Percentiles rank a stretch among this genome's conserved stretches.
Conservation (phyloP, 805 yeast genomes). For the Kuraishia ogatae region DNA sequence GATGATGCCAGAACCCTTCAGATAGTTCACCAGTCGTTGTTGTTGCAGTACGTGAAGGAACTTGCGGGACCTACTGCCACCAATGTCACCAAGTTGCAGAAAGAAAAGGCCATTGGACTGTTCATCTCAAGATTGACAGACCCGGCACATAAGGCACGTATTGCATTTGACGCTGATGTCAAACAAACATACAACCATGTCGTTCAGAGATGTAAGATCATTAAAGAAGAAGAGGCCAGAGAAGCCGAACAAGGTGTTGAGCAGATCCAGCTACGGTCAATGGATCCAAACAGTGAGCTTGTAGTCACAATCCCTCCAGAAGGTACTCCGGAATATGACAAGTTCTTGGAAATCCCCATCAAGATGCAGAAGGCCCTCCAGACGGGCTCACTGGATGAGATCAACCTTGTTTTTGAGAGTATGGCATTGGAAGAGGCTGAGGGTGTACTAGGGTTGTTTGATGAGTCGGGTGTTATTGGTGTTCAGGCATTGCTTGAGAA, state of each 20-base stretch:
- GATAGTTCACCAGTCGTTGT: conserved; percentile 70
- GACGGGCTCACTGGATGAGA: conserved; percentile 63
- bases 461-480: conserved; percentile 77
- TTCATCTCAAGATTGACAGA: conserved; percentile 59
- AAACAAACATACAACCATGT: conserved; percentile 70
- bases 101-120: conserved; percentile 40
- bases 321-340: conserved; percentile 40
- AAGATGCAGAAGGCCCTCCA: conserved; percentile 70
- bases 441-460: conserved; percentile 58
- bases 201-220: conserved; percentile 59
- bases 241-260: conserved; percentile 55
- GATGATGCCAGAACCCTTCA: conserved; percentile 46
- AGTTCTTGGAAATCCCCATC: conserved; percentile 49
- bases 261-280: conserved; percentile 77
- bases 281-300: conserved; percentile 76
- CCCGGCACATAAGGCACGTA: conserved; percentile 48
- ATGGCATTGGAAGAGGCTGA: conserved; percentile 79
- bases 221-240: conserved; percentile 30
- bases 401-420: conserved; percentile 72
- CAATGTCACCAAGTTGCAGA: conserved; percentile 11
- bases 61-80: conserved; percentile 13
- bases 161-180: conserved; percentile 68
- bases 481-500: conserved; percentile 70
- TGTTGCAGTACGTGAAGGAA: conserved; percentile 53
- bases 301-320: conserved; percentile 61